These are phyloP conservation scores for Aspergillus caelatus DNA, from an alignment of 2,329 filamentous ascomycete species.

Conservation along the genomic window DNA sequence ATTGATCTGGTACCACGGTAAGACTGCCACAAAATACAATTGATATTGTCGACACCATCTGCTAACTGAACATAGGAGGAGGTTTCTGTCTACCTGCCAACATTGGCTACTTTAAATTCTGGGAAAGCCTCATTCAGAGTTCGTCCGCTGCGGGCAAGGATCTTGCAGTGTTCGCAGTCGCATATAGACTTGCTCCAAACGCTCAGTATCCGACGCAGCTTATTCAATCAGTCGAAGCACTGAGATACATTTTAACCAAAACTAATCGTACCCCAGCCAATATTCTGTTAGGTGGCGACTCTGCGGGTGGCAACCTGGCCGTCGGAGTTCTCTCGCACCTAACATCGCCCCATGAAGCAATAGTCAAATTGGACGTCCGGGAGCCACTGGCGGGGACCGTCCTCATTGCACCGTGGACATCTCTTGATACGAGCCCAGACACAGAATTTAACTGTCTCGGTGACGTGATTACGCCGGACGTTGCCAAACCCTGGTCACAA, in stretches of 20 bases:
- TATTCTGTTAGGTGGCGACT: background rate
- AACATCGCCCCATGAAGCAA: background rate
- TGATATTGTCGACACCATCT: too few species aligned
- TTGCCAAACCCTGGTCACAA: background rate
- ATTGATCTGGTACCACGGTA: too few species aligned
- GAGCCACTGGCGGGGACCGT: background rate
- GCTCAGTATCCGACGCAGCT: background rate
- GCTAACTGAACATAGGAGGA: too few species aligned
- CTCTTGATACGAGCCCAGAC: background rate
- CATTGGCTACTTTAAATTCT: background rate
- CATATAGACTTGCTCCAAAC: background rate
- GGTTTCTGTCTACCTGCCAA: too few species aligned
- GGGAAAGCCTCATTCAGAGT: background rate
- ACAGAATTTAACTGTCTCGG: background rate
- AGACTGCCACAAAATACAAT: too few species aligned
- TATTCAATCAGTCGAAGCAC: background rate
- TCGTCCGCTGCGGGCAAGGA: background rate
- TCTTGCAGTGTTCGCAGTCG: background rate
- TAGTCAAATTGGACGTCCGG: background rate
- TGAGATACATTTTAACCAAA: background rate
- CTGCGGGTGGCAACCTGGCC: background rate
- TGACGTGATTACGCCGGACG: background rate
- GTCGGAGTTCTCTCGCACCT: background rate
- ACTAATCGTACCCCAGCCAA: background rate
- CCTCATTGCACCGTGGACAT: background rate